Evolutionary conservation across 2,329 filamentous ascomycete species (phyloP).

Genomic region (Aspergillus felis): DNA sequence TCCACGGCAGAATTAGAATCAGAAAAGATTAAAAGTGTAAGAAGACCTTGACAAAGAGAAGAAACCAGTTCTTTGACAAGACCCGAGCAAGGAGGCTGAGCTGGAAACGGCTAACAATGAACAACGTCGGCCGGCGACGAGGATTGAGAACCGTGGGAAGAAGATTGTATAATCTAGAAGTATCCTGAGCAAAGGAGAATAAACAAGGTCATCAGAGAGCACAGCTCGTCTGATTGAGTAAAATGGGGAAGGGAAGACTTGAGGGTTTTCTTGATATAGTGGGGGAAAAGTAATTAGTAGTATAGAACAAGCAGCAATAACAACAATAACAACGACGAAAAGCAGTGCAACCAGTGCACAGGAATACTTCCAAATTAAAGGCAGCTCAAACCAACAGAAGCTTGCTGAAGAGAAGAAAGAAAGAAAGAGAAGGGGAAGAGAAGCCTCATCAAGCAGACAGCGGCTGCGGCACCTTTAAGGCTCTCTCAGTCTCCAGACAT

Average conservation of each 20-base stretch:
- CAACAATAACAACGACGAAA: constrained; percentile 45
- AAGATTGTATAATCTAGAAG: constrained; percentile 21
- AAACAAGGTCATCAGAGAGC: constrained; percentile 31
- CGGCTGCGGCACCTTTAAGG: constrained; percentile 18
- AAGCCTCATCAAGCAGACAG: constrained; percentile 9
- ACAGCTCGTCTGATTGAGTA: constrained; percentile 30
- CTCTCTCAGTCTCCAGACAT: not conserved
- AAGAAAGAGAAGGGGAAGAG: constrained; percentile 34
- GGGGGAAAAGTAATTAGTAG: constrained; percentile 9
- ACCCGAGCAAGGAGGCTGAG: constrained; percentile 18
- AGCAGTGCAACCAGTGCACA: constrained; percentile 39
- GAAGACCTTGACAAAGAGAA: constrained; percentile 8
- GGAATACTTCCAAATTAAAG: constrained; percentile 43
- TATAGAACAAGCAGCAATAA: constrained; percentile 37
- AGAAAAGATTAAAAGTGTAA: constrained; percentile 10
- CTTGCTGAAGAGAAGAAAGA: constrained; percentile 62
- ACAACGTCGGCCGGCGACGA: constrained; percentile 34
- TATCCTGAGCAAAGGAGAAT: constrained; percentile 26
- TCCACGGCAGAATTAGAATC: constrained; percentile 29
- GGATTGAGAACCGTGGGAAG: constrained; percentile 15
- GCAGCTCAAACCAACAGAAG: constrained; percentile 40
- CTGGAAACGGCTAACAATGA: constrained; percentile 22
- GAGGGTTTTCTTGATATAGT: constrained; percentile 27
- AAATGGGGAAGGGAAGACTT: constrained; percentile 24
- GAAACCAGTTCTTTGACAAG: not conserved